Conservation (phyloP, 208 protist genomes). For the Strigomonas culicis region DNA sequence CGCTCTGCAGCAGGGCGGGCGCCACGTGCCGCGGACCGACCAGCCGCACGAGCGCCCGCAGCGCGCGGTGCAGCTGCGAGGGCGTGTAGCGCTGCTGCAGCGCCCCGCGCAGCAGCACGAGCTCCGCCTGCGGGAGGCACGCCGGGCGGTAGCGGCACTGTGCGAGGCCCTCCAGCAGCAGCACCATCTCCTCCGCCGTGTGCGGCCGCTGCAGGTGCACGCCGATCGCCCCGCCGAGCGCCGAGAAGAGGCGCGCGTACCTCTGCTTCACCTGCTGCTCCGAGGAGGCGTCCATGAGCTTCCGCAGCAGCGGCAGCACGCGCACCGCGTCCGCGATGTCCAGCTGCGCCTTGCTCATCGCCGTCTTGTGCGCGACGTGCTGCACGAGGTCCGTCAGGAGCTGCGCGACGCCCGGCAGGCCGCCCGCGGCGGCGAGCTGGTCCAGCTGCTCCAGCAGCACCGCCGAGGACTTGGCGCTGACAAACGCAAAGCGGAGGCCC, state of each 20-base stretch:
- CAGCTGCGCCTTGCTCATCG: conserved; percentile 37
- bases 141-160: conserved; percentile 46
- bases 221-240: conserved; percentile 45
- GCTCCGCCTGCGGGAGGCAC: conserved; percentile 53
- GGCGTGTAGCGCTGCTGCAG: conserved; percentile 25
- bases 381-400: conserved; percentile 58
- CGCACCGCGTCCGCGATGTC: conserved; percentile 49
- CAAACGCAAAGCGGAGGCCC: conserved; percentile 48
- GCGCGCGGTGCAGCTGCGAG: conserved; percentile 22
- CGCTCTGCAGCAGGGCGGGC: conserved; percentile 31
- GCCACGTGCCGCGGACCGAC: conserved; percentile 31
- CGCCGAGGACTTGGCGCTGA: conserved; percentile 42
- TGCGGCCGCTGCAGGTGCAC: conserved; percentile 38
- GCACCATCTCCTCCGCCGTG: conserved; percentile 24
- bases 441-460: conserved; percentile 47
- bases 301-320: conserved; percentile 55
- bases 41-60: conserved; percentile 36
- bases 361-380: conserved; percentile 58
- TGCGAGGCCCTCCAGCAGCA: conserved; percentile 61
- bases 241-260: conserved; percentile 46
- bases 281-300: conserved; percentile 14
- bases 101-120: conserved; percentile 54
- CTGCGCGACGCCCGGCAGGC: conserved; percentile 4
- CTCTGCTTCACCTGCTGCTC: conserved; percentile 16
- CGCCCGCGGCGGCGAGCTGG: conserved; percentile 31